Percentiles rank a stretch among this genome's conserved stretches.
Evolutionary conservation across 2,329 filamentous ascomycete genomes (phyloP).

Genomic region (Fusarium napiforme): DNA sequence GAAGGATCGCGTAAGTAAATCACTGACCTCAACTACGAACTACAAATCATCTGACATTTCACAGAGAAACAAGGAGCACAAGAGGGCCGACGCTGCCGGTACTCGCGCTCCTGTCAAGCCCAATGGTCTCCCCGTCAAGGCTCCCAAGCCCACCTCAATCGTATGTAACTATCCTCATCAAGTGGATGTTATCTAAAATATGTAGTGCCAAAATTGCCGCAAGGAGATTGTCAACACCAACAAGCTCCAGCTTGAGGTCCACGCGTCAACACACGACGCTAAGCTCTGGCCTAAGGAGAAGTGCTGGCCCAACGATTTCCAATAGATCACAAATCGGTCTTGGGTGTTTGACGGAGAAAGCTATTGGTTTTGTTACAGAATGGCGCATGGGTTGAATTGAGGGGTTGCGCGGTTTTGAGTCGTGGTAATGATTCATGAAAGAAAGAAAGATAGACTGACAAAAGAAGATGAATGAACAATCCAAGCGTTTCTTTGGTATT

Average conservation of each 20-base stretch:
- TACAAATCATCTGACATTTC: neutral
- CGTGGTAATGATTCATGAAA: conserved; percentile 26
- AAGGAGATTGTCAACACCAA: conserved; percentile 64
- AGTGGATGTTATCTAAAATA: neutral
- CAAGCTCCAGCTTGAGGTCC: conserved; percentile 61
- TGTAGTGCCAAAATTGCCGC: conserved; percentile 61
- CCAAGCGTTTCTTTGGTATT: neutral
- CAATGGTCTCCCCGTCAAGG: conserved; percentile 66
- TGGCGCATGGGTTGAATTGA: neutral
- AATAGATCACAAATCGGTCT: neutral
- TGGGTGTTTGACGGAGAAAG: too few species aligned
- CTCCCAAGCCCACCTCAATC: conserved; percentile 56
- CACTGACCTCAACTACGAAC: accelerated
- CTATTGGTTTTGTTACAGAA: neutral
- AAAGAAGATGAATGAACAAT: neutral
- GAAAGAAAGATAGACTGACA: conserved; percentile 13
- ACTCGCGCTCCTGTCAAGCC: conserved; percentile 64
- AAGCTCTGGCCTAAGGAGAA: conserved; percentile 66
- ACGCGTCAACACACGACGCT: conserved; percentile 62
- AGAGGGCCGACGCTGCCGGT: conserved; percentile 64
- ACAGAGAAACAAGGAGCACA: conserved; percentile 64
- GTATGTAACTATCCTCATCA: conserved; percentile 7
- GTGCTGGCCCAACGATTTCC: conserved; percentile 65
- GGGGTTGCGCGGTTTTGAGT: neutral
- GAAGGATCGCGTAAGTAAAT: conserved; percentile 39